Base-by-base conservation (phyloP, 2,329 filamentous ascomycete species). In the Blastomyces parvus region DNA sequence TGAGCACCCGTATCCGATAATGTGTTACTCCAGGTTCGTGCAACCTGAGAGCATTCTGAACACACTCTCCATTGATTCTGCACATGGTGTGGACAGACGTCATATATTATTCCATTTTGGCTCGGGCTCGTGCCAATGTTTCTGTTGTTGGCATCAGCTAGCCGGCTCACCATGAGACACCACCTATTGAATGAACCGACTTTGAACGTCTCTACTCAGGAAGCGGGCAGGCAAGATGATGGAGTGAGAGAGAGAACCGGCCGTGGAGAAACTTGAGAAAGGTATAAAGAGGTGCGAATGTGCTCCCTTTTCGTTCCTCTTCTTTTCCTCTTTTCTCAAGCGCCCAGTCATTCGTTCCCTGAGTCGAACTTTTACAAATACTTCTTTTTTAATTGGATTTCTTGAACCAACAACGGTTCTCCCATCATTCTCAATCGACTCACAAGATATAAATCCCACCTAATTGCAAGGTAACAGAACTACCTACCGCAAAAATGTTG, bases 401-500 rank as follows among this genome's bases (percentile, higher is more conserved):
- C 0, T 55, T 55, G 3, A 11, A 50, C 8, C 14, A 1, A 27
- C 19, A 33, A 36, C 19, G n/a, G 27, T 3, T 30, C 52, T 19
- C 19, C 4, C 14, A 19, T 42, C 40, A 42, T 42, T 42, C 14
- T 9, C 40, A 42, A 42, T 55, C 14, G 11, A 33, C 17, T 30
- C 19, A 17, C 27, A 30, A 14, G 8, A 30, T n/a, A 36, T 17
- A 1, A 36, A 19, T 8, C 30, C n/a, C 2, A 40, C 13, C 38
- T 38, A 46, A 52, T 61, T 53, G n/a, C 53, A 40, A 3, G 25
- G 6, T 19, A 7, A n/a, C 27, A 8, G 11, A 50, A 27, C 4
- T 38, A 48, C 33, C 48, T 46, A 55, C 62, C 22, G 60, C 36
- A 64, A 72, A 59, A 53, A 75, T 76, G 73, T 70, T 71, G 44